A percentile compares a stretch with the other conserved stretches of the same genome.
These are phyloP conservation scores for Curvularia verruculosa DNA, from an alignment of 2,329 filamentous ascomycete genomes.

Conservation along the genomic window DNA sequence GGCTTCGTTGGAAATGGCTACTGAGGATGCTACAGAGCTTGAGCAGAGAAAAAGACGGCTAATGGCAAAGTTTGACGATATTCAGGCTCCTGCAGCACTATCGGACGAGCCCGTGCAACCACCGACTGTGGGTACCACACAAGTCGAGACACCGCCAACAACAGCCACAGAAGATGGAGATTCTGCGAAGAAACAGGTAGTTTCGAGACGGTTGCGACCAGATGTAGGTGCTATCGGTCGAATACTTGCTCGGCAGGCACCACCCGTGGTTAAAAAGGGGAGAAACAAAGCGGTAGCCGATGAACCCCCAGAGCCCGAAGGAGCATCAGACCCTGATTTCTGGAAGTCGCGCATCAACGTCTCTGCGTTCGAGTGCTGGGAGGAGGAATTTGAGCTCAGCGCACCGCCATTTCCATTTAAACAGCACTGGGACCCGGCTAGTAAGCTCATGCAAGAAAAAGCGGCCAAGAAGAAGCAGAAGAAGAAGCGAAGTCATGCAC, in stretches of 20 bases:
- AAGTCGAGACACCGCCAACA: not conserved
- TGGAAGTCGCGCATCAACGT: constrained; percentile 80
- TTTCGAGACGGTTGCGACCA: constrained; percentile 33
- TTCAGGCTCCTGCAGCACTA: not conserved
- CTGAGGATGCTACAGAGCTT: constrained; percentile 25
- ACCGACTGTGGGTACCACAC: constrained; percentile 4
- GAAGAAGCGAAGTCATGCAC: constrained; percentile 52
- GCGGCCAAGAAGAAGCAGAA: constrained; percentile 63
- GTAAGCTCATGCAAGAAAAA: constrained; percentile 63
- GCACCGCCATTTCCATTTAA: constrained; percentile 88
- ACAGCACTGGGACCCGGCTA: constrained; percentile 85
- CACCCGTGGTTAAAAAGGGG: constrained; percentile 28
- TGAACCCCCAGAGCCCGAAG: constrained; percentile 30
- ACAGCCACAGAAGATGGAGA: constrained; percentile 1
- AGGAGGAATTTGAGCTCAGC: constrained; percentile 63
- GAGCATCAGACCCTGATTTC: constrained; percentile 59
- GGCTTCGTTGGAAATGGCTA: constrained; percentile 9
- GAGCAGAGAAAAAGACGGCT: constrained; percentile 31
- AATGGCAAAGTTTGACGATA: constrained; percentile 27
- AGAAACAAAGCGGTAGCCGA: constrained; percentile 27
- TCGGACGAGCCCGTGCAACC: constrained; percentile 3
- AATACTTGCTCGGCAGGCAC: constrained; percentile 40
- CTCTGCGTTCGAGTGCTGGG: constrained; percentile 81
- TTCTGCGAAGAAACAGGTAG: constrained; percentile 13
- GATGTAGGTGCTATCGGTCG: constrained; percentile 37